Conservation (phyloP, 192 early-diverging fungal genomes). For the Coemansia sp. region DNA sequence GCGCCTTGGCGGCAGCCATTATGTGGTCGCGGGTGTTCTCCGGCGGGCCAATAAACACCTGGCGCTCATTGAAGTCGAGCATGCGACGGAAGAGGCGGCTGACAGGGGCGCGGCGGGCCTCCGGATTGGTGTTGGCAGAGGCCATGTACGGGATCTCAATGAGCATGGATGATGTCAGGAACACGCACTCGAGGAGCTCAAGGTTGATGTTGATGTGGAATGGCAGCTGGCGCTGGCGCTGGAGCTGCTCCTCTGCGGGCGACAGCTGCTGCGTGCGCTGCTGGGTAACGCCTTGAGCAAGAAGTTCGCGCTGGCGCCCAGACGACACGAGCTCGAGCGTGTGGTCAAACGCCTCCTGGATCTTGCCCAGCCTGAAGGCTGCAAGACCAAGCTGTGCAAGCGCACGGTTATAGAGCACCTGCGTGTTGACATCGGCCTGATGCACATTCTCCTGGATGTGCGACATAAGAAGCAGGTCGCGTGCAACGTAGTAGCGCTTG, state of each 20-base stretch:
- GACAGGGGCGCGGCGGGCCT: constrained; percentile 73
- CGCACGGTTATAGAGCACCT: constrained; percentile 95
- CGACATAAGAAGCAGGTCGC: constrained; percentile 98
- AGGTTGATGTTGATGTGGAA: constrained; percentile 99
- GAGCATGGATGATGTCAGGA: constrained; percentile 93
- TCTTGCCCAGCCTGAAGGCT: constrained; percentile 93
- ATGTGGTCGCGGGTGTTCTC: constrained; percentile 99
- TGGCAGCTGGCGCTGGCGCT: constrained; percentile 94
- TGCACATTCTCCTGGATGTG: constrained; percentile 93
- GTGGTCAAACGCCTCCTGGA: constrained; percentile 83
- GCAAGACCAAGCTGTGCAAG: constrained; percentile 95
- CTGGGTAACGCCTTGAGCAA: constrained; percentile 83
- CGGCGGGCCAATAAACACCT: constrained; percentile 94
- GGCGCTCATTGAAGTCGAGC: constrained; percentile 93
- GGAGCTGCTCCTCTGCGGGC: constrained; percentile 87
- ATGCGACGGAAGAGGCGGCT: constrained; percentile 90
- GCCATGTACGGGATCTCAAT: constrained; percentile 98
- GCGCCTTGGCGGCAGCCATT: constrained; percentile 92
- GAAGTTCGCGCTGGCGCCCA: constrained; percentile 87
- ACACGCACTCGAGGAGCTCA: constrained; percentile 96
- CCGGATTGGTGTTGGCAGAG: constrained; percentile 59
- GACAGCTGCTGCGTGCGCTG: constrained; percentile 80
- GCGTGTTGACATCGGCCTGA: constrained; percentile 85
- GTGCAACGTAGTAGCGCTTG: constrained; percentile 88
- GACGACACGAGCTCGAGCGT: constrained; percentile 86